Conservation (phyloP, 176 grass and related monocot species). For the Poa annua region DNA sequence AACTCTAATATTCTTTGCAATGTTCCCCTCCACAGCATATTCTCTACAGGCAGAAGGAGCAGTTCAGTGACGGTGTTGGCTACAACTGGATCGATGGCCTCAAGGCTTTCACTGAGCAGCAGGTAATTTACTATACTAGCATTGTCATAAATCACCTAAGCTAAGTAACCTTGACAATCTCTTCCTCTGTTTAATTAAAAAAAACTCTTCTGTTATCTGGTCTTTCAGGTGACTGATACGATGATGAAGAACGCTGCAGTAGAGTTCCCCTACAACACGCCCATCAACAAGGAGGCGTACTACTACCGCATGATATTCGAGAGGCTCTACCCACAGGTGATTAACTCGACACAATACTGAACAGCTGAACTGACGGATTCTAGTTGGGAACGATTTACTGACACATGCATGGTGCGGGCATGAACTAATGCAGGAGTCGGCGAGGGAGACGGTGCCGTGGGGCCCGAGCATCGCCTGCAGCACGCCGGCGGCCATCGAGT, state of each 20-base stretch:
- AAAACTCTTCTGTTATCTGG: not conserved
- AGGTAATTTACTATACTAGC: constrained; percentile 47
- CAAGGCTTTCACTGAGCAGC: constrained; percentile 76
- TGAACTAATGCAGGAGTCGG: constrained; percentile 67
- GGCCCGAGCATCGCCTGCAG: constrained; percentile 96
- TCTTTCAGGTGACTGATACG: constrained; percentile 65
- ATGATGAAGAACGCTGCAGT: constrained; percentile 82
- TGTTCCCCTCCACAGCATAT: constrained; percentile 65
- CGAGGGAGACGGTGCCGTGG: constrained; percentile 82
- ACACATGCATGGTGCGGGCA: not conserved
- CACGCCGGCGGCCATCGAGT: constrained; percentile 91
- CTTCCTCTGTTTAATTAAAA: not conserved
- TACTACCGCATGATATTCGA: constrained; percentile 99
- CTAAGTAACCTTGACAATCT: not conserved
- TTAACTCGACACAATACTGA: not conserved
- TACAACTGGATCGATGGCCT: constrained; percentile 99
- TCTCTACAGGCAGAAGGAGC: constrained; percentile 98
- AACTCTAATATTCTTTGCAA: not conserved
- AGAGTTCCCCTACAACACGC: constrained; percentile 79
- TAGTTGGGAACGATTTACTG: not conserved
- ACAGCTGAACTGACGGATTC: not conserved
- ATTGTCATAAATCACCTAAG: too few relatives aligned
- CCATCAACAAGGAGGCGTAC: constrained; percentile 88
- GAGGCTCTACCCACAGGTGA: constrained; percentile 95
- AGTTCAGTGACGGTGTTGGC: constrained; percentile 96